These are phyloP conservation scores for Jimgerdemannia flammicorona DNA, from an alignment of 192 early-diverging fungal species.

Conservation along the genomic window DNA sequence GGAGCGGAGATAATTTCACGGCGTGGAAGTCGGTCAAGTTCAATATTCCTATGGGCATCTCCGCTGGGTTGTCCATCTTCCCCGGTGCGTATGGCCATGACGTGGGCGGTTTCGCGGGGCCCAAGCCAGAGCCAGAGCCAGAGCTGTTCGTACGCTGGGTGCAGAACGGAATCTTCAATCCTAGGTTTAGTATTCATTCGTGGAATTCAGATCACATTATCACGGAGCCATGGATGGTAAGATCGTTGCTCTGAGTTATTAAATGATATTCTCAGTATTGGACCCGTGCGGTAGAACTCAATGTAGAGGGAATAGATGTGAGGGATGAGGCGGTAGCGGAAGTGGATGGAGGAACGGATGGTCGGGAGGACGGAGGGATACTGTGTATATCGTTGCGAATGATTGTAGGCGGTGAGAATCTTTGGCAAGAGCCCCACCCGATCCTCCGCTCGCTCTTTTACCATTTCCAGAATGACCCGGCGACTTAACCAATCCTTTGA, in stretches of 20 bases:
- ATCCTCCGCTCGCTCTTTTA: slow-evolving; percentile 50
- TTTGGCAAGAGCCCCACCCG: too few relatives aligned
- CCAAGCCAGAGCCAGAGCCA: slow-evolving; percentile 37
- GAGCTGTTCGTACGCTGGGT: slow-evolving; percentile 52
- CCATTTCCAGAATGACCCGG: slow-evolving; percentile 46
- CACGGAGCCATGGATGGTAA: slow-evolving; percentile 63
- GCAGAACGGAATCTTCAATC: slow-evolving; percentile 21
- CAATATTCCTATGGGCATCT: slow-evolving; percentile 52
- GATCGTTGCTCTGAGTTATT: background rate
- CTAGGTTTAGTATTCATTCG: slow-evolving; percentile 60
- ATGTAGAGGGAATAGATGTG: too few relatives aligned
- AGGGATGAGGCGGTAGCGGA: too few relatives aligned
- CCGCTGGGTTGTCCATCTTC: too few relatives aligned
- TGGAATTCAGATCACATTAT: slow-evolving; percentile 53
- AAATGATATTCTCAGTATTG: slow-evolving; percentile 12
- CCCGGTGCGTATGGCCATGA: slow-evolving; percentile 54
- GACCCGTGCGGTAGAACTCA: too few relatives aligned
- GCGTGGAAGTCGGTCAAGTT: slow-evolving; percentile 57
- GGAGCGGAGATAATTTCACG: slow-evolving; percentile 58
- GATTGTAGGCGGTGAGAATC: too few relatives aligned
- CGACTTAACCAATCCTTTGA: slow-evolving; percentile 1
- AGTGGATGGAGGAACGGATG: too few relatives aligned
- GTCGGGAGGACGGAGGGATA: too few relatives aligned
- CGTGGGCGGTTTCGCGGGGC: slow-evolving; percentile 60
- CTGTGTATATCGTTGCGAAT: too few relatives aligned